phyloP scores from a whole-genome alignment of 345 rosid species.

The Murraya koenigii region DNA sequence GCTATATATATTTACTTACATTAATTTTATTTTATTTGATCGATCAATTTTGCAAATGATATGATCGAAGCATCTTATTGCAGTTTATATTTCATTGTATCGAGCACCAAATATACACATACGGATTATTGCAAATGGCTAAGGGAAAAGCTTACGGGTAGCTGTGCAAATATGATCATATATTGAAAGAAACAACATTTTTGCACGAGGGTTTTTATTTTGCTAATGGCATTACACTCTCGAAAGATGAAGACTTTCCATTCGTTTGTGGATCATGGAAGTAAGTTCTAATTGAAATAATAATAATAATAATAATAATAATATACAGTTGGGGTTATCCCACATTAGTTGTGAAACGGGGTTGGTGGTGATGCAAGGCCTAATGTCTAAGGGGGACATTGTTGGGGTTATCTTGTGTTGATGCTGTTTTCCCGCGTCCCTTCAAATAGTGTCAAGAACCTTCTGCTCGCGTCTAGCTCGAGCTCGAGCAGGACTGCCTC shows the following conservation, averaged over 20 bases:
- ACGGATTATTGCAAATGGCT: conserved; percentile 36
- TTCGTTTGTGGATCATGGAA: conserved; percentile 47
- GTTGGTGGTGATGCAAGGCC: too few species aligned
- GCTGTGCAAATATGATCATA: conserved; percentile 47
- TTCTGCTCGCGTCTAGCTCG: too few species aligned
- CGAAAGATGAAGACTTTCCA: conserved; percentile 37
- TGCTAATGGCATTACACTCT: conserved; percentile 53
- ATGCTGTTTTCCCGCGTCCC: too few species aligned
- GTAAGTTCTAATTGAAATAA: conserved; percentile 22
- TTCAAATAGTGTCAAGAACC: too few species aligned
- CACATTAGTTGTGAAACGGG: too few species aligned
- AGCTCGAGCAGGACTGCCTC: too few species aligned
- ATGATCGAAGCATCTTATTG: conserved; percentile 48
- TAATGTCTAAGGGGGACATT: too few species aligned
- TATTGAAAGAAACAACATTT: conserved; percentile 24
- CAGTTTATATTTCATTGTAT: conserved; percentile 39
- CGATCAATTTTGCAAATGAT: conserved; percentile 45
- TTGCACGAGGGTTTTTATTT: conserved; percentile 32
- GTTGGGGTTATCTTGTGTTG: too few species aligned
- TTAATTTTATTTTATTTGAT: not conserved
- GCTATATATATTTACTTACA: not conserved
- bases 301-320: not conserved
- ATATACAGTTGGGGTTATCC: too few species aligned
- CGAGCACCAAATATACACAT: conserved; percentile 42
- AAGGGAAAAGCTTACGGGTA: conserved; percentile 53